Percentiles rank a stretch among this genome's conserved stretches.
Evolutionary conservation across 23 red algal species (phyloP).

Genomic region (Chondrus crispus): DNA sequence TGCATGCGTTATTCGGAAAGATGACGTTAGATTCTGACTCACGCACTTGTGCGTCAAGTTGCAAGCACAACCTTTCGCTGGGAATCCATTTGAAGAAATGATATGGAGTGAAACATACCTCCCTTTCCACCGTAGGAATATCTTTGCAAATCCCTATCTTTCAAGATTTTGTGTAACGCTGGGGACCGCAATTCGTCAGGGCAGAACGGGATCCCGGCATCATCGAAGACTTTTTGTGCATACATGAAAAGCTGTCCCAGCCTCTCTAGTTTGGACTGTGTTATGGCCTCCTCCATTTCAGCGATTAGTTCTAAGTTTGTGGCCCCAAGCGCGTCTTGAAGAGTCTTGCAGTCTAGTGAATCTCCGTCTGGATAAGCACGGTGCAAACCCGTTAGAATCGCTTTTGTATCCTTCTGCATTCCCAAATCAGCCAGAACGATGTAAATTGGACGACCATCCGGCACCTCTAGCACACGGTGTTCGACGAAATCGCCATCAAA

Average conservation of each 20-base stretch:
- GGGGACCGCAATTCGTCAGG: conserved; percentile 25
- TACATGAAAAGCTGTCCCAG: conserved; percentile 14
- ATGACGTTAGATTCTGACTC: no score
- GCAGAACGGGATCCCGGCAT: conserved; percentile 32
- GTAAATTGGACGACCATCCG: background rate
- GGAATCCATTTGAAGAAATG: no score
- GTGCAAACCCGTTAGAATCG: conserved; percentile 31
- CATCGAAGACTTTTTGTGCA: conserved; percentile 22
- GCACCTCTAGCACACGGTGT: background rate
- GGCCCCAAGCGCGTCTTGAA: conserved; percentile 5
- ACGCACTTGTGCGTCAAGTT: no score
- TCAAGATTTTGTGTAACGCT: conserved; percentile 9
- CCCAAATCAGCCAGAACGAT: conserved; percentile 43
- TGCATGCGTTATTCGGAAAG: no score
- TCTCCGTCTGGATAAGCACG: conserved; percentile 4
- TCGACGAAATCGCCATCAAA: conserved; percentile 47
- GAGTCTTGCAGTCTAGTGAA: background rate
- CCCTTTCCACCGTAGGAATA: conserved; percentile 38
- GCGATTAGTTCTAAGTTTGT: conserved; percentile 10
- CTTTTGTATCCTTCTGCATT: background rate
- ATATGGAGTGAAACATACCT: conserved; percentile 4
- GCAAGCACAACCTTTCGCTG: no score
- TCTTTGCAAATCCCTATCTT: background rate
- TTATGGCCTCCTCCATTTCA: conserved; percentile 3
- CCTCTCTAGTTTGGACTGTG: background rate